Evolutionary conservation across 148 eudicot species (phyloP).

Genomic region (Nepenthes mirabilis): DNA sequence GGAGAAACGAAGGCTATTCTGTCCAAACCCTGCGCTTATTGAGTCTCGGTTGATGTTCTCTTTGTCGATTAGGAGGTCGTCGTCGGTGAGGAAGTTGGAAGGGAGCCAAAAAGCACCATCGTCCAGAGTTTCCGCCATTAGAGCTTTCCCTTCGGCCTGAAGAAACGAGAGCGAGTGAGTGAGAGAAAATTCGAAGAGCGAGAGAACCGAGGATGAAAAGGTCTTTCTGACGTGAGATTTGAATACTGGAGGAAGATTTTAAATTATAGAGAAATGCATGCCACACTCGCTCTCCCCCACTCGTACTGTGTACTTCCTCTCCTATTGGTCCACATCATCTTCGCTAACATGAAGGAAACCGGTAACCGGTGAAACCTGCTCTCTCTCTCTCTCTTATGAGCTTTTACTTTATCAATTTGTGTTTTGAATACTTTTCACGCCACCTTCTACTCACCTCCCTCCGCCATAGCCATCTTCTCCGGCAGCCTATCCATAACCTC

Average conservation of each 20-base stretch:
- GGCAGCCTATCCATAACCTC: no score
- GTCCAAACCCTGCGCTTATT: not conserved
- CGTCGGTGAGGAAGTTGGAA: conserved; percentile 28
- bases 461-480: no score
- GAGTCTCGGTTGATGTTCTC: conserved; percentile 5
- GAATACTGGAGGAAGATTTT: conserved; percentile 21
- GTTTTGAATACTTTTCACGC: no score
- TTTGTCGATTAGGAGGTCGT: conserved; percentile 17
- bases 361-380: no score
- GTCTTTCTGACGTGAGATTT: conserved; percentile 4
- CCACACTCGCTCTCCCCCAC: no score
- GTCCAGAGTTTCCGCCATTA: conserved; percentile 7
- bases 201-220: not conserved
- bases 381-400: no score
- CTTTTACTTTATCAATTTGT: no score
- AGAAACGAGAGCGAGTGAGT: not conserved
- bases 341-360: no score
- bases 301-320: no score
- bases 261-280: conserved; percentile 11
- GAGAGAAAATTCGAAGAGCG: conserved; percentile 1
- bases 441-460: no score
- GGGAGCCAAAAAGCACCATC: conserved; percentile 29
- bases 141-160: not conserved
- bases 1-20: not conserved
- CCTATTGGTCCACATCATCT: no score